Evolutionary conservation across 2,329 filamentous ascomycete genomes (phyloP).

Genomic region (Aspergillus novofumigatus): DNA sequence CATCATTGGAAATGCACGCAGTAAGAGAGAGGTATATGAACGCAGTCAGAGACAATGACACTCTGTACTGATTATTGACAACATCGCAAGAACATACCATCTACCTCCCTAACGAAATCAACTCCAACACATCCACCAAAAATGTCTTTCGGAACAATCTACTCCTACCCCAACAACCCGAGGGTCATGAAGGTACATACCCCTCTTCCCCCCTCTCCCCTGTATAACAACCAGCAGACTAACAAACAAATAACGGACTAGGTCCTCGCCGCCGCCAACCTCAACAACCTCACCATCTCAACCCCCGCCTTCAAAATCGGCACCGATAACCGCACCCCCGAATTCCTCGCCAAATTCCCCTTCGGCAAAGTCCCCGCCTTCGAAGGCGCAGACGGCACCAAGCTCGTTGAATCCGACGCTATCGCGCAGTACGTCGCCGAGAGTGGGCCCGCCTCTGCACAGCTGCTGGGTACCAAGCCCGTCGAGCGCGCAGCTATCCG

Average conservation of each 20-base stretch:
- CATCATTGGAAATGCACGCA: background rate
- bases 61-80: too few relatives aligned
- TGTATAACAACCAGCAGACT: background rate
- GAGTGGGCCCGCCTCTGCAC: slow-evolving; percentile 41
- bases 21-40: background rate
- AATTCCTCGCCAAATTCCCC: slow-evolving; percentile 50
- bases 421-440: slow-evolving; percentile 48
- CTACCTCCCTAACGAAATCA: background rate
- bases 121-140: background rate
- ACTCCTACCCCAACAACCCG: slow-evolving; percentile 19
- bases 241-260: background rate
- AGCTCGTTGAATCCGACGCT: slow-evolving; percentile 44
- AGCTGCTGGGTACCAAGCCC: slow-evolving; percentile 44
- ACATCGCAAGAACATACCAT: too few relatives aligned
- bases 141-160: slow-evolving; percentile 15
- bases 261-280: slow-evolving; percentile 27
- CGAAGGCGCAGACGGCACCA: slow-evolving; percentile 46
- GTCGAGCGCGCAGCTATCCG: slow-evolving; percentile 42
- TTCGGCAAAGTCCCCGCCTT: slow-evolving; percentile 51
- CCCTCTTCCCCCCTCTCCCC: too few relatives aligned
- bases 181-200: slow-evolving; percentile 13
- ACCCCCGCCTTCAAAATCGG: slow-evolving; percentile 39
- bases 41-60: background rate
- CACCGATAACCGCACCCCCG: slow-evolving; percentile 42
- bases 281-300: slow-evolving; percentile 34